Percentiles rank a stretch among this genome's conserved stretches.
Conservation (phyloP, 2,329 filamentous ascomycete genomes). For the Colletotrichum sp. region DNA sequence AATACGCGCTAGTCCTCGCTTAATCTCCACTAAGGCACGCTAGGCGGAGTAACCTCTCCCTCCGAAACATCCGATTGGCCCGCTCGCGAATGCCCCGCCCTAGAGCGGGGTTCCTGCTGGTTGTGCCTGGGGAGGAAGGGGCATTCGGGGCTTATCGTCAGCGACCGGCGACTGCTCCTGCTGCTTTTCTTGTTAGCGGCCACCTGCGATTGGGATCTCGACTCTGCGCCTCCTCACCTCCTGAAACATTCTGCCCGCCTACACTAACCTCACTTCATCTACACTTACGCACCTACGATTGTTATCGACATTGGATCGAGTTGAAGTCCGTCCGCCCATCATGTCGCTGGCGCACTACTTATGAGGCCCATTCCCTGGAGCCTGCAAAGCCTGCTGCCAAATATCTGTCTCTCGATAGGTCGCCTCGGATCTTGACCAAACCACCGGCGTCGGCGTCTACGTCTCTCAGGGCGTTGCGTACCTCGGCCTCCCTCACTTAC, state of each 20-base stretch:
- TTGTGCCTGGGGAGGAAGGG: neutral
- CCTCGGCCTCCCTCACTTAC: neutral
- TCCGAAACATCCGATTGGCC: neutral
- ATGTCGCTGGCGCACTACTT: neutral
- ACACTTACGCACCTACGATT: neutral
- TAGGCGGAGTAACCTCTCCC: neutral
- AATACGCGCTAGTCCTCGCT: neutral
- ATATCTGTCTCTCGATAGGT: neutral
- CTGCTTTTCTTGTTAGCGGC: neutral
- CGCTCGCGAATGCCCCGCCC: slow-evolving; percentile 1
- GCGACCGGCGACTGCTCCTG: neutral
- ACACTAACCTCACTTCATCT: neutral
- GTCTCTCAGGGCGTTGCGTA: neutral
- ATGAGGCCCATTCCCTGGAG: neutral
- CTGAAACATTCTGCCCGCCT: neutral
- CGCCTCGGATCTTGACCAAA: slow-evolving; percentile 2
- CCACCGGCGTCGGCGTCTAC: neutral
- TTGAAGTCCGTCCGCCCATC: neutral
- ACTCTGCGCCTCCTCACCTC: neutral
- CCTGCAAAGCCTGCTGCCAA: neutral
- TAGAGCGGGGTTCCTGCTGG: neutral
- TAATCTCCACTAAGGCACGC: neutral
- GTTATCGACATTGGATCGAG: neutral
- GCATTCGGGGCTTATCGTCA: neutral
- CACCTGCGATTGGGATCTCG: neutral